A percentile compares a stretch with the other conserved stretches of the same genome.
These are phyloP conservation scores for Manihot esculenta DNA, from an alignment of 441 rosid species.

Conservation along the genomic window DNA sequence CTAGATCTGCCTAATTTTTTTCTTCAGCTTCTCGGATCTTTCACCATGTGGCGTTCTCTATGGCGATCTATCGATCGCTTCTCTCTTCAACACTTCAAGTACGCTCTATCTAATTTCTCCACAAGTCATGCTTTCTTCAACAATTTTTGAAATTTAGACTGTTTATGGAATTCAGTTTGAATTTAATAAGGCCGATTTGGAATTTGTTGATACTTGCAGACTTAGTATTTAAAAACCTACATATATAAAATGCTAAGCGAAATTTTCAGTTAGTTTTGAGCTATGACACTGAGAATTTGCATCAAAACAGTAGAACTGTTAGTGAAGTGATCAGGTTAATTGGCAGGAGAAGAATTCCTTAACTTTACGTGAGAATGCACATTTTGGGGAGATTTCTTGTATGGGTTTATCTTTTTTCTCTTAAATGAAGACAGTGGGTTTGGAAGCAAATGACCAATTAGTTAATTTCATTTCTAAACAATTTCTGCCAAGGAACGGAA, in stretches of 20 bases:
- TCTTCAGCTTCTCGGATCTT: constrained; percentile 11
- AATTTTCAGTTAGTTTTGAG: no score
- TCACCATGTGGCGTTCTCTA: constrained; percentile 60
- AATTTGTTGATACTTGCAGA: background rate
- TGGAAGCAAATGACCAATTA: background rate
- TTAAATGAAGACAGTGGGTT: background rate
- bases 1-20: constrained; percentile 1
- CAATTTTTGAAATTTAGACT: background rate
- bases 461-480: no score
- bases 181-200: background rate
- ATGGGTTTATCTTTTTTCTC: background rate
- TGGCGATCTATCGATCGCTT: constrained; percentile 81
- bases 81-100: constrained; percentile 70
- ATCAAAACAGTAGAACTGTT: no score
- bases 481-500: background rate
- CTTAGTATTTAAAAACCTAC: no score
- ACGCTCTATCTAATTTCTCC: constrained; percentile 2
- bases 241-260: no score
- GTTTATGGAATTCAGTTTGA: background rate
- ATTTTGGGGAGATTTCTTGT: no score
- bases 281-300: no score
- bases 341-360: no score
- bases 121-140: no score
- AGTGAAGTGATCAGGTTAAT: no score
- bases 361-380: no score